Conservation (phyloP, 139 green algal species). For the Closterium sp. region DNA sequence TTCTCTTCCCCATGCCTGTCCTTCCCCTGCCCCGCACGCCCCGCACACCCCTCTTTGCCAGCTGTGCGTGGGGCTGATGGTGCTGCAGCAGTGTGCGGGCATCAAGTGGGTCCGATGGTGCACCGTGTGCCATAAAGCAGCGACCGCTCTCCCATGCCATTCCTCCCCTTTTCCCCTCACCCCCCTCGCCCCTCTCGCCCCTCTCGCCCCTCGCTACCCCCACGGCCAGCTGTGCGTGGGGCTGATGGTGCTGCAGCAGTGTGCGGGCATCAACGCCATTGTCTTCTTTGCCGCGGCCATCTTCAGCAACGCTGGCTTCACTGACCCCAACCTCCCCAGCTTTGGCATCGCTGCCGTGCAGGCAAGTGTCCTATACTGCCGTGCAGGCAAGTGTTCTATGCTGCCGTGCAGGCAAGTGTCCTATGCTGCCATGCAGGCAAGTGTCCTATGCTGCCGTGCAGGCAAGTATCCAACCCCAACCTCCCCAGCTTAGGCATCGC, state of each 20-base stretch:
- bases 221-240: conserved; percentile 21
- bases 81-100: conserved; percentile 46
- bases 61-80: conserved; percentile 41
- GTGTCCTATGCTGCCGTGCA: too few relatives aligned
- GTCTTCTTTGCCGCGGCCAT: conserved; percentile 50
- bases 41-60: background rate
- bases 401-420: too few relatives aligned
- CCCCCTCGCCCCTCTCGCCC: too few relatives aligned
- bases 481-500: background rate
- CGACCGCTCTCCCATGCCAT: too few relatives aligned
- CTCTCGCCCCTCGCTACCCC: background rate
- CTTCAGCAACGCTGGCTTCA: conserved; percentile 38
- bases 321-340: conserved; percentile 27
- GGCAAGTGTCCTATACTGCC: too few relatives aligned
- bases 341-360: conserved; percentile 31
- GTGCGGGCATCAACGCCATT: conserved; percentile 46
- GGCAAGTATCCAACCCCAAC: conserved; percentile 40
- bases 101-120: too few relatives aligned
- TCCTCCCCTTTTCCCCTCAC: too few relatives aligned
- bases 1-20: too few relatives aligned
- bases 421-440: too few relatives aligned
- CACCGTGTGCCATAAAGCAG: too few relatives aligned
- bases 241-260: conserved; percentile 51
- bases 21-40: too few relatives aligned
- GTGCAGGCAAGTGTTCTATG: too few relatives aligned